phyloP scores from a whole-genome alignment of 495 filamentous ascomycete species.

The Trichoderma gamsii region DNA sequence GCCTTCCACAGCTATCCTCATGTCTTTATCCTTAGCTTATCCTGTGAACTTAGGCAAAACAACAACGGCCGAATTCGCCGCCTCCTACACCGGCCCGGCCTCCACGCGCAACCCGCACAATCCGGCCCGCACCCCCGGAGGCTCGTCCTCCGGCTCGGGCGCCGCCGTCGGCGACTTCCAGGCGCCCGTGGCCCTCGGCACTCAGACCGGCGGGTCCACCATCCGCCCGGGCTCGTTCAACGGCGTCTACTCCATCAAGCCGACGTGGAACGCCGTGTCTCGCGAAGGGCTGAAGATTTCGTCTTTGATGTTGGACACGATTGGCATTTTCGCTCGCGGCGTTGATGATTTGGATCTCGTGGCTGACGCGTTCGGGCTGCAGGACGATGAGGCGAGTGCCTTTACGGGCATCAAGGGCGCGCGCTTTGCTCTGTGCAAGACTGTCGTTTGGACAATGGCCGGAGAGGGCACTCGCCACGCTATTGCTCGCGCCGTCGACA shows the following conservation, averaged over 20 bases:
- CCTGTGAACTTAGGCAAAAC: constrained; percentile 30
- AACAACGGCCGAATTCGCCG: constrained; percentile 48
- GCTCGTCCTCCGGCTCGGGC: constrained; percentile 48
- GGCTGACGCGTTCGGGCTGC: constrained; percentile 40
- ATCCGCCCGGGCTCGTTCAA: constrained; percentile 51
- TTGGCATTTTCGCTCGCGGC: constrained; percentile 45
- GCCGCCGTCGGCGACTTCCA: constrained; percentile 48
- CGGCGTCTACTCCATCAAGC: constrained; percentile 51
- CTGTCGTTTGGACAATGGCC: constrained; percentile 41
- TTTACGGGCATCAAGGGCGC: constrained; percentile 28
- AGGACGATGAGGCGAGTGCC: constrained; percentile 34
- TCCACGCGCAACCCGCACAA: constrained; percentile 44
- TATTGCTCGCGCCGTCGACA: constrained; percentile 32
- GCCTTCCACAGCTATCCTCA: not conserved
- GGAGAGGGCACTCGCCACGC: constrained; percentile 42
- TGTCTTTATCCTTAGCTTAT: not conserved
- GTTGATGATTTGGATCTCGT: constrained; percentile 47
- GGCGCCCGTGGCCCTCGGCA: constrained; percentile 41
- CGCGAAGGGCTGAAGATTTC: constrained; percentile 46
- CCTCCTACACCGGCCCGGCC: constrained; percentile 28
- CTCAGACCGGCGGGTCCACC: constrained; percentile 47
- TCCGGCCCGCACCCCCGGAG: constrained; percentile 43
- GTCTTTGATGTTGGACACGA: constrained; percentile 46
- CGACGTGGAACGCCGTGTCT: constrained; percentile 51
- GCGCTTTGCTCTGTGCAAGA: constrained; percentile 44